Conservation (phyloP, 2,329 filamentous ascomycete genomes). For the Aspergillus latus region DNA sequence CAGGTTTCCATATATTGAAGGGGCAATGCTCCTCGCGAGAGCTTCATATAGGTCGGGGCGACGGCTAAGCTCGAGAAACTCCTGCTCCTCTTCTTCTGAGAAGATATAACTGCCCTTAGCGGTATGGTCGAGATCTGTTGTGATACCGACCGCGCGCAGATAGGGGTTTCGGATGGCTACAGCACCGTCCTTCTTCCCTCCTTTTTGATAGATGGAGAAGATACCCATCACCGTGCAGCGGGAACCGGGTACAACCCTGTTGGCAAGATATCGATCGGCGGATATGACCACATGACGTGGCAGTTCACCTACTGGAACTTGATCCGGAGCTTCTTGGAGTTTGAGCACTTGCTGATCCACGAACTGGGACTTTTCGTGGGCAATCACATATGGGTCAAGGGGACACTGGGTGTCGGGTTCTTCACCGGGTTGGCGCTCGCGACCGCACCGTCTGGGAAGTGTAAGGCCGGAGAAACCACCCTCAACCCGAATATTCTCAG, state of each 20-base stretch:
- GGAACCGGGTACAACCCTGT: slow-evolving; percentile 91
- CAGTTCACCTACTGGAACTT: slow-evolving; percentile 94
- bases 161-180: slow-evolving; percentile 97
- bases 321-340: slow-evolving; percentile 93
- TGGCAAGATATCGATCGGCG: slow-evolving; percentile 93
- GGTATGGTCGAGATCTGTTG: slow-evolving; percentile 84
- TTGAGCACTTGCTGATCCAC: slow-evolving; percentile 99
- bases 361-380: slow-evolving; percentile 91
- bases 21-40: slow-evolving; percentile 89
- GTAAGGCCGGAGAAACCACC: slow-evolving; percentile 87
- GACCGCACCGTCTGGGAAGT: slow-evolving; percentile 75
- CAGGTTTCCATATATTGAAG: slow-evolving; percentile 92
- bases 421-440: slow-evolving; percentile 59
- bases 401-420: slow-evolving; percentile 76
- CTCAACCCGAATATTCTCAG: slow-evolving; percentile 67
- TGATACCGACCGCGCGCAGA: slow-evolving; percentile 86
- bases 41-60: slow-evolving; percentile 88
- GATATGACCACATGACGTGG: slow-evolving; percentile 93
- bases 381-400: slow-evolving; percentile 90
- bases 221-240: slow-evolving; percentile 95
- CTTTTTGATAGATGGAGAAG: slow-evolving; percentile 97
- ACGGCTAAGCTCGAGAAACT: slow-evolving; percentile 88
- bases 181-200: slow-evolving; percentile 76
- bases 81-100: slow-evolving; percentile 93
- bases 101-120: slow-evolving; percentile 82